Conservation (phyloP, 345 rosid species). For the Xanthoceras sorbifolium region DNA sequence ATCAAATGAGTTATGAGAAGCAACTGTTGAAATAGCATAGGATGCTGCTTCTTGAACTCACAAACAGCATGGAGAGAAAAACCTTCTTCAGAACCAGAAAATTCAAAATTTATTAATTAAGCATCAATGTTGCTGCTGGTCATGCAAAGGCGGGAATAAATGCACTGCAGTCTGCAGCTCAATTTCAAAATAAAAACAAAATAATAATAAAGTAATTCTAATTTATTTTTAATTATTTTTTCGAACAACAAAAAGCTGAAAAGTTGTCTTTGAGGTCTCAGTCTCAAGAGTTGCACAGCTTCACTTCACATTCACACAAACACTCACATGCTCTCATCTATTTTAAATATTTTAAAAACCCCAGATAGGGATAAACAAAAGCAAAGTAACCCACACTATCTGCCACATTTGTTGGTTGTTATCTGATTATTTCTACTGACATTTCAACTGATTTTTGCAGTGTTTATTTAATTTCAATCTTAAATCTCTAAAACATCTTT, state of each 20-base stretch:
- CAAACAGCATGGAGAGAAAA: too few relatives aligned
- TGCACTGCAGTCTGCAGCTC: too few relatives aligned
- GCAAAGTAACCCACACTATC: slow-evolving; percentile 26
- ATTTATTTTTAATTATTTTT: not conserved
- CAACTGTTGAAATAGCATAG: too few relatives aligned
- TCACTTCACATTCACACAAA: slow-evolving; percentile 15
- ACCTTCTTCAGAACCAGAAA: not conserved
- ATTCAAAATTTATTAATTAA: not conserved
- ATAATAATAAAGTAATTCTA: slow-evolving; percentile 10
- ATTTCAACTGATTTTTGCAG: slow-evolving; percentile 38
- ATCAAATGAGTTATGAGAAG: too few relatives aligned
- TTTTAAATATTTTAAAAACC: not conserved
- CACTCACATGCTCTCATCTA: not conserved
- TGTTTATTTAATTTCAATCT: slow-evolving; percentile 15
- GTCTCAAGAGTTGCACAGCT: slow-evolving; percentile 15
- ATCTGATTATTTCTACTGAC: slow-evolving; percentile 30
- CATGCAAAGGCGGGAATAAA: slow-evolving; percentile 46
- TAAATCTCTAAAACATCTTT: slow-evolving; percentile 31
- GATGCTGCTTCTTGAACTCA: too few relatives aligned
- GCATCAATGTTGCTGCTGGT: not conserved
- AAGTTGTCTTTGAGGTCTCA: slow-evolving; percentile 24
- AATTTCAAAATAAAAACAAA: slow-evolving; percentile 28
- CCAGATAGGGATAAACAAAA: not conserved
- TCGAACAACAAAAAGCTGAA: slow-evolving; percentile 30
- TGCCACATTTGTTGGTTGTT: slow-evolving; percentile 1